Base-by-base conservation (phyloP, 2,329 filamentous ascomycete genomes). In the Teratosphaeria zuluensis region DNA sequence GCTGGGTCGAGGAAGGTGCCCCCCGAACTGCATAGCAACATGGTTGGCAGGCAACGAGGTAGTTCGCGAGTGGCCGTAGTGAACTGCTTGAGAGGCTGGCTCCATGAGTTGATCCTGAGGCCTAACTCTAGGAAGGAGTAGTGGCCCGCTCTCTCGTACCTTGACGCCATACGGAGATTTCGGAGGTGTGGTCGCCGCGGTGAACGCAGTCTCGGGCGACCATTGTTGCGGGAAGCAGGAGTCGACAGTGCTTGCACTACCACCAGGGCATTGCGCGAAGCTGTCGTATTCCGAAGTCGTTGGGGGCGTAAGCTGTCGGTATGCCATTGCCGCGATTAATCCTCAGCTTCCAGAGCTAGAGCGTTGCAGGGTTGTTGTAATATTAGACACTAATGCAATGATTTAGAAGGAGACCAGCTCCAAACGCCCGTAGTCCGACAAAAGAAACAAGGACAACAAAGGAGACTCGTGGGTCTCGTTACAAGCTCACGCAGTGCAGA, bases 231-330 rank as follows among this genome's bases (percentile, higher is more conserved):
- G 62, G 38, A 63, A 65, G 56, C 60, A 68, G n/a, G 68, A 66
- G 12, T 64, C 63, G 48, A 62, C 57, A 12, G 68, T 69, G 61
- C 69, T 67, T 12, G 65, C 68, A 59, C 68, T 72, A 60, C 68
- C 69, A 56, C 64, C 66, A 33, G 67, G 64, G 63, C 66, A 70
- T 55, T 63, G 66, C 54, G 32, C 32, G 4, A 65, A 55, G 52
- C 63, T 62, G 31, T 66, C 62, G 57, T 62, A 68, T 42, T 65
- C 66, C 58, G 72, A 65, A 52, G 71, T 65, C 42, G 70, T 68
- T 38, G 76, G 76, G 32, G 77, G 77, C 55, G 77, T 79, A 61
- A 74, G 68, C 57, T 78, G 75, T 66, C 76, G 74, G 65, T 69
- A 72, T 64, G 72, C 77, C 76, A 79, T 73, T 56, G 32, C 58